Base-by-base conservation (phyloP, 768 basidiomycete species). In the Omphalotus guepiniiformis region DNA sequence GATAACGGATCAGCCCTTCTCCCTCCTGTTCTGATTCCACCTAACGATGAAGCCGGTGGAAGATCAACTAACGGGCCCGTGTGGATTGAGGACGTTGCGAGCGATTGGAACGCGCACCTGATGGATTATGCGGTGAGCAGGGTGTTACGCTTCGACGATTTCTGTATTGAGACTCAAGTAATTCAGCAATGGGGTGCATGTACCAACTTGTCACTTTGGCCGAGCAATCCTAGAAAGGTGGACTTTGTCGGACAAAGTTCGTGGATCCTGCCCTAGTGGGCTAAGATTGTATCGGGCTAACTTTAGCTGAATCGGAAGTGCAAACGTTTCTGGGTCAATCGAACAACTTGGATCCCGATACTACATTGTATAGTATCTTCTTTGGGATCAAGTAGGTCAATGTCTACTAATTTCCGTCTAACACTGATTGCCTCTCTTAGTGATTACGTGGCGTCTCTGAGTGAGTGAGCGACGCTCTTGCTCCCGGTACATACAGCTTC, bases 71-170 rank as follows among this genome's bases (percentile, higher is more conserved):
- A 80, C 52, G 79, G 78, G 5, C 58, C 62, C 13, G 63, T 77
- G 15, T 80, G 79, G 79, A 58, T 74, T 5, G 76, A 80, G 49
- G 47, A 71, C 35, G 64, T 80, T 8, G 70, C 76, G 0, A 65
- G 67, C 41, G 66, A 67, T 29, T 58, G 71, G 16, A 58, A 63
- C 1, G 74, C 75, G 3, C 68, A 53, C 2, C 55, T 79, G 19
- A 76, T 72, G 65, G 75, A 78, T 54, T 80, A 80, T 36, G 75
- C 78, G 1, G 79, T 77, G 47, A 30, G 69, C 42, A n/a, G n/a
- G n/a, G n/a, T n/a, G n/a, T n/a, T n/a, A 28, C 26, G 34, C 21
- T 51, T 30, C 6, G 12, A 4, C n/a, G 22, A 40, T 4, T 16
- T 8, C 15, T 26, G 9, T 27, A 27, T 13, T 6, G 27, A 42